Evolutionary conservation across 1,139 yeast genomes (phyloP).

Genomic region (Schizosaccharomyces versatilis): DNA sequence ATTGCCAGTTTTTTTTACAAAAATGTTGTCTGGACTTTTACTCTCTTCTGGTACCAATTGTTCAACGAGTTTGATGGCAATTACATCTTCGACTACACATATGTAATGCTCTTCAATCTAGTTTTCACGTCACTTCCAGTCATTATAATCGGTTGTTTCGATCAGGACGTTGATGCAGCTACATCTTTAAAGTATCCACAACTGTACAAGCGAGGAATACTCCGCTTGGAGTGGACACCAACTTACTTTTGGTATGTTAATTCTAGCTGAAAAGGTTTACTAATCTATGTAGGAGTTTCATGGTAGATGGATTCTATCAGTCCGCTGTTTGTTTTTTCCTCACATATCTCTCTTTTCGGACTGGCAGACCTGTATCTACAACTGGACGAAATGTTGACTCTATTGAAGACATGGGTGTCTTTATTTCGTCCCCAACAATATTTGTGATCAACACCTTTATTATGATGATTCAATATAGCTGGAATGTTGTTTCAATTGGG

Average conservation of each 20-base stretch:
- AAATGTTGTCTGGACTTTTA: conserved; percentile 68
- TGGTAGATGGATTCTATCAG: conserved; percentile 75
- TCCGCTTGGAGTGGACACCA: conserved; percentile 62
- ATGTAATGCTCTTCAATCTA: conserved; percentile 74
- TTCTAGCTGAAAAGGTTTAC: neutral
- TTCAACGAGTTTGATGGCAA: conserved; percentile 75
- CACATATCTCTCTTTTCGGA: conserved; percentile 50
- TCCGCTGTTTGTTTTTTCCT: conserved; percentile 67
- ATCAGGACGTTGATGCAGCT: conserved; percentile 73
- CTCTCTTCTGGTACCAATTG: conserved; percentile 84
- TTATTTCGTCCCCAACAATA: conserved; percentile 59
- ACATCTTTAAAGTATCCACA: conserved; percentile 79
- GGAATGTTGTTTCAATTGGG: conserved; percentile 74
- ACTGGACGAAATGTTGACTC: conserved; percentile 56
- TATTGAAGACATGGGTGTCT: conserved; percentile 66
- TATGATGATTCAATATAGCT: conserved; percentile 60
- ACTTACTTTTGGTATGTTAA: conserved; percentile 38
- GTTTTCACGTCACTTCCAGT: conserved; percentile 91
- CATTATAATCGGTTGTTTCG: conserved; percentile 70
- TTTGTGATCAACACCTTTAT: conserved; percentile 63
- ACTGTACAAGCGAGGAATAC: conserved; percentile 63
- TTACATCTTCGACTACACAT: conserved; percentile 65
- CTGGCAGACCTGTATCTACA: conserved; percentile 32
- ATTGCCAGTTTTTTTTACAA: conserved; percentile 83
- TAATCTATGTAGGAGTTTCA: conserved; percentile 26